Percentiles rank a stretch among this genome's conserved stretches.
Evolutionary conservation across 768 basidiomycete genomes (phyloP).

Genomic region (Mycena amicta): DNA sequence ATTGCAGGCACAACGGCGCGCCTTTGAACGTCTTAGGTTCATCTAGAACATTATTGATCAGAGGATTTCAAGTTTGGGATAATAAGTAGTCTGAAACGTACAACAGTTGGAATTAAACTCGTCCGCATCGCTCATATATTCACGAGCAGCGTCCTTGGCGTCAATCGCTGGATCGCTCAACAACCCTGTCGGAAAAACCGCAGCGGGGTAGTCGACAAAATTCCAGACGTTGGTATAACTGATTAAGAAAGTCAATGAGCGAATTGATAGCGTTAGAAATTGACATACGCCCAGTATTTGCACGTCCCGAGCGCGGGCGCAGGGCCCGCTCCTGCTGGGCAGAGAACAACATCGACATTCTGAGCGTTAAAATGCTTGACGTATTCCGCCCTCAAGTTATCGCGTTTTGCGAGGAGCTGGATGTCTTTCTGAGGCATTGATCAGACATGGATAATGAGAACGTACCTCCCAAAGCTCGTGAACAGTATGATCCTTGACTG

Average conservation of each 20-base stretch:
- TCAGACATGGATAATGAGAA: slow-evolving; percentile 4
- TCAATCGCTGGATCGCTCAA: slow-evolving; percentile 30
- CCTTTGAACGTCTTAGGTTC: background rate
- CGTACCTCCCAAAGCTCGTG: slow-evolving; percentile 5
- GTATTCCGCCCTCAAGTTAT: slow-evolving; percentile 35
- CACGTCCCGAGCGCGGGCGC: slow-evolving; percentile 41
- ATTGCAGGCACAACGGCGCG: slow-evolving; percentile 1
- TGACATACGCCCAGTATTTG: slow-evolving; percentile 38
- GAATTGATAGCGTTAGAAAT: background rate
- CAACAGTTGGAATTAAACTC: slow-evolving; percentile 11
- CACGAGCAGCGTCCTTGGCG: slow-evolving; percentile 7
- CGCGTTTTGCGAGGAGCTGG: slow-evolving; percentile 34
- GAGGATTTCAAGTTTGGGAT: too few relatives aligned
- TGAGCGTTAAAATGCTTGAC: slow-evolving; percentile 41
- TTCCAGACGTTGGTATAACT: slow-evolving; percentile 48
- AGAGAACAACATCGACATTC: slow-evolving; percentile 42
- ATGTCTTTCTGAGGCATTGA: slow-evolving; percentile 24
- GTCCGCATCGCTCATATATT: slow-evolving; percentile 22
- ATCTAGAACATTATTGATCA: too few relatives aligned
- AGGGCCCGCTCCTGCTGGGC: slow-evolving; percentile 36
- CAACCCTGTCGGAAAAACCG: slow-evolving; percentile 48
- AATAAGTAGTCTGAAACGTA: too few relatives aligned
- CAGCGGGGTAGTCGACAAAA: slow-evolving; percentile 45
- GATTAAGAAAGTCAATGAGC: background rate
- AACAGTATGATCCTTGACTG: slow-evolving; percentile 2